Conservation (phyloP, 176 grass and related monocot species). For the Raddia guianensis region DNA sequence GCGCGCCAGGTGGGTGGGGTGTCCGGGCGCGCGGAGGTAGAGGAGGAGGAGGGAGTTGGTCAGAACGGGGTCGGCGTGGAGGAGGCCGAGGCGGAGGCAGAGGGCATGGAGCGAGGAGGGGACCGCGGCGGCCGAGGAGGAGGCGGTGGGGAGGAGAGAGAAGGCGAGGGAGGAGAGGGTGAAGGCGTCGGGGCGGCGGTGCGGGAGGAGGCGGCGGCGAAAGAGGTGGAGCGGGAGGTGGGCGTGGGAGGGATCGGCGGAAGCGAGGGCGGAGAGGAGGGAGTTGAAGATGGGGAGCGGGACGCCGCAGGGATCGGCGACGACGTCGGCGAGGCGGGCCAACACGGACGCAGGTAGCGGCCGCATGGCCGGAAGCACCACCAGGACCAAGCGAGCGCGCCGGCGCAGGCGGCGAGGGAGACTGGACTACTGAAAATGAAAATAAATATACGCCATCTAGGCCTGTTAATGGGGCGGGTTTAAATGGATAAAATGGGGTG, state of each 20-base stretch:
- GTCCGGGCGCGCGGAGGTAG: neutral
- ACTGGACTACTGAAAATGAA: too few relatives aligned
- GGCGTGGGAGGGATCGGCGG: slow-evolving; percentile 28
- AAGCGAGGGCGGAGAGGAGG: slow-evolving; percentile 41
- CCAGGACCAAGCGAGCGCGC: neutral
- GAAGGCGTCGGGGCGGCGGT: slow-evolving; percentile 54
- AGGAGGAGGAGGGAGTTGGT: slow-evolving; percentile 57
- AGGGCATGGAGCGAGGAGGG: slow-evolving; percentile 34
- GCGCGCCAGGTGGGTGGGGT: slow-evolving; percentile 22
- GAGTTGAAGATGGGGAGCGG: slow-evolving; percentile 54
- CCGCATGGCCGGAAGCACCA: slow-evolving; percentile 19
- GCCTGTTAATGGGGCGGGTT: too few relatives aligned
- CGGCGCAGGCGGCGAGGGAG: too few relatives aligned
- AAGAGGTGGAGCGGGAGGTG: slow-evolving; percentile 53
- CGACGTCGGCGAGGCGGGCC: slow-evolving; percentile 35
- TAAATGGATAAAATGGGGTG: too few relatives aligned
- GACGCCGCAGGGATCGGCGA: slow-evolving; percentile 28
- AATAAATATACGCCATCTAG: too few relatives aligned
- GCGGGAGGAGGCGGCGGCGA: slow-evolving; percentile 42
- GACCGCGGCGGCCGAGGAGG: neutral
- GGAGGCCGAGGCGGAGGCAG: slow-evolving; percentile 36
- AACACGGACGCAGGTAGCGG: slow-evolving; percentile 21
- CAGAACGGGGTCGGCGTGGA: slow-evolving; percentile 41
- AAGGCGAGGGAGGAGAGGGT: slow-evolving; percentile 43
- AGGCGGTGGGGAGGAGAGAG: slow-evolving; percentile 21